Evolutionary conservation across 2,329 filamentous ascomycete species (phyloP), one percentile per base, ranked within the genome.

Genomic region (Cladophialophora immunda): DNA sequence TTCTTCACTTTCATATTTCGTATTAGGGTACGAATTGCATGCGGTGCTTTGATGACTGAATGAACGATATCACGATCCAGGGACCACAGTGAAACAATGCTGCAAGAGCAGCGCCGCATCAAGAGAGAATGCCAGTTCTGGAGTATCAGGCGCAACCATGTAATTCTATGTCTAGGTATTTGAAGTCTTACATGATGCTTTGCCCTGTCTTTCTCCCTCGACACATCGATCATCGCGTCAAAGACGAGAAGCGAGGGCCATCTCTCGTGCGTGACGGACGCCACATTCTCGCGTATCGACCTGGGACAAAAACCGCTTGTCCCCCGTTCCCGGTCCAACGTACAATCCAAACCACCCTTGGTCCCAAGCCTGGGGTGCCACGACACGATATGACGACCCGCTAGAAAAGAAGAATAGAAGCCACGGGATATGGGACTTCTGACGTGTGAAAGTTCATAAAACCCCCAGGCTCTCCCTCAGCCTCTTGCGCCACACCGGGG

Each of bases 121-220:
- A 50, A 50, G 11, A 13, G 17, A 25, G 7, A 27, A 19, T 45
- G 38, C n/a, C 9, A 45, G 17, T 19, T 45, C 38, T 7, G 38
- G 45, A 27, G 22, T 47, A 15, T 7, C 9, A 5, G n/a, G 45
- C 45, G 11, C 19, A 13, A 25, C 45, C 45, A 50, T 50, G 45
- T 50, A 50, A 50, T 50, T 50, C 19, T 50, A 25, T 27, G 45
- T 27, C 45, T 50, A n/a, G n/a, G n/a, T n/a, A 50, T 4, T 27
- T 13, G 19, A 25, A 50, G 17, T 15, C 5, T 50, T 50, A 25
- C 45, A 50, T 25, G 45, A 22, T 50, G 22, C 22, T 50, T 19
- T 15, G 9, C 45, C 11, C 22, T 13, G 8, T 50, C 19, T 50
- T 4, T 50, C 9, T 50, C 45, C 4, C 19, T 50, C 9, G n/a